Evolutionary conservation across 2,329 filamentous ascomycete species (phyloP), one percentile per base, ranked within the genome.

Genomic region (Chaetomiaceae sp.): DNA sequence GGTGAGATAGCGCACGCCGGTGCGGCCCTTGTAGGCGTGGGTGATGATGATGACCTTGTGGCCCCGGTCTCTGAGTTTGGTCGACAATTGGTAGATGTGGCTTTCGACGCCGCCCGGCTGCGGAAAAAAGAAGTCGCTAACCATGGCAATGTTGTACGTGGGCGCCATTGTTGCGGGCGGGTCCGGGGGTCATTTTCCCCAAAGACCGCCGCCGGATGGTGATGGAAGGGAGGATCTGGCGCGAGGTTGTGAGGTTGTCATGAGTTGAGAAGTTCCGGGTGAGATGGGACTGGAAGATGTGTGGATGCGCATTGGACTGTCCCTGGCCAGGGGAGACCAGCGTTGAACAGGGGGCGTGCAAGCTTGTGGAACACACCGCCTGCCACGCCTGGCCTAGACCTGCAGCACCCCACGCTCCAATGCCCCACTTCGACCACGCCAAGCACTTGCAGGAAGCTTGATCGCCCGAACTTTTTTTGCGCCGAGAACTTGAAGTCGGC

Each of bases 81-180:
- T 89, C 27, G 92, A 93, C 35, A 99, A 77, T 70, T 99, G 93
- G 73, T 99, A 99, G 62, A 99, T 97, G 71, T 99, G 93, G 69
- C 89, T 95, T 73, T 99, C 93, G 58, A 99, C 83, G 62, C 93
- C 93, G 65, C 93, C 91, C 46, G 93, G 92, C 65, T 97, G 92
- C 13, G 93, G 93, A 67, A 95, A 99, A 83, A 99, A 99, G 79
- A 95, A 96, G 76, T 99, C 93, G 79, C 92, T 91, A 68, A 96
- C 88, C 93, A 99, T 99, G 56, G 82, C 82, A 71, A 85, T 85
- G 64, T 82, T 85, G 69, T 84, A 85, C 27, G 77, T 80, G 57
- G 74, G 74, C 60, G 73, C 77, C 60, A 74, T 69, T 70, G 44
- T 25, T 49, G 48, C 39, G 35, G 51, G 21, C 20, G 9, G 19